phyloP scores from a whole-genome alignment of 306 rosid species.

The Cicer bijugum region DNA sequence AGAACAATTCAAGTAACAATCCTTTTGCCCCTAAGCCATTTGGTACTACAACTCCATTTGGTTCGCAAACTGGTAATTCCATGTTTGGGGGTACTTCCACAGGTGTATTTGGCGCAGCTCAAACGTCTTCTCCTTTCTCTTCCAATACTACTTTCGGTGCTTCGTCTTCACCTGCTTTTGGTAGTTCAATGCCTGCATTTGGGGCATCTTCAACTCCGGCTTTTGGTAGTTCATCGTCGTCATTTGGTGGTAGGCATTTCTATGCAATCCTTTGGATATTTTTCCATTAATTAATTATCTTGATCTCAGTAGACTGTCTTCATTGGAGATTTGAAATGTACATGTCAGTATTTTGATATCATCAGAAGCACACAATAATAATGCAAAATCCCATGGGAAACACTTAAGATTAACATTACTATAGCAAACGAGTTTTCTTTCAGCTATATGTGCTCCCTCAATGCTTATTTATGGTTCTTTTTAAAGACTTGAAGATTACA shows the following conservation, averaged over 20 bases:
- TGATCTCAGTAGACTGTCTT: slow-evolving; percentile 2
- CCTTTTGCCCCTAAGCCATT: slow-evolving; percentile 88
- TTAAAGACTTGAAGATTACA: slow-evolving; percentile 15
- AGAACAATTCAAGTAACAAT: slow-evolving; percentile 62
- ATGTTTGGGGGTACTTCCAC: slow-evolving; percentile 90
- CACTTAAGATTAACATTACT: slow-evolving; percentile 27
- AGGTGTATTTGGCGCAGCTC: slow-evolving; percentile 87
- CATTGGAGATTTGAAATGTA: slow-evolving; percentile 20
- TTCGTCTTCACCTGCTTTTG: slow-evolving; percentile 79
- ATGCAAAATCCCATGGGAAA: slow-evolving; percentile 28
- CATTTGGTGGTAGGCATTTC: slow-evolving; percentile 63
- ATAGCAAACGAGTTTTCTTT: slow-evolving; percentile 13
- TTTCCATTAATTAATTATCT: slow-evolving; percentile 5
- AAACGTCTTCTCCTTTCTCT: slow-evolving; percentile 74
- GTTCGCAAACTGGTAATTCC: slow-evolving; percentile 66
- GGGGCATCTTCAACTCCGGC: slow-evolving; percentile 78
- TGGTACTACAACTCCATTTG: slow-evolving; percentile 80
- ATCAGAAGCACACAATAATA: not conserved
- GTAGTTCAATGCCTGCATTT: slow-evolving; percentile 69
- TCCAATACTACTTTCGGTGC: slow-evolving; percentile 65
- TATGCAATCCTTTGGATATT: slow-evolving; percentile 23
- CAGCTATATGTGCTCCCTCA: slow-evolving; percentile 11
- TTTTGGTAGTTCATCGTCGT: slow-evolving; percentile 65
- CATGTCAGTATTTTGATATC: slow-evolving; percentile 13
- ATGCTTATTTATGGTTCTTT: not conserved